Base-by-base conservation (phyloP, 306 rosid species). In the Prunus fruticosa region DNA sequence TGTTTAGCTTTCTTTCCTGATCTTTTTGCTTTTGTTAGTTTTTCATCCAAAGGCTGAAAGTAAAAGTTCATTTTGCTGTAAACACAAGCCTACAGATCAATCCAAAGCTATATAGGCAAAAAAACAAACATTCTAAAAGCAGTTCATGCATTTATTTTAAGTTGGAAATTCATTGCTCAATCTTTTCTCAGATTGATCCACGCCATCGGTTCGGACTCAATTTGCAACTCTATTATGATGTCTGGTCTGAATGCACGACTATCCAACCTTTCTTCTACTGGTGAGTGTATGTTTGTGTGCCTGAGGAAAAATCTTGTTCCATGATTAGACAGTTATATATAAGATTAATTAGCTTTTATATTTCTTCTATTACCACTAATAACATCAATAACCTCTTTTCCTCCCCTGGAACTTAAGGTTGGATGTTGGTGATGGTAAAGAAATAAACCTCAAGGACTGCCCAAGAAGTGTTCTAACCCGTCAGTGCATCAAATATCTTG, bases 401-500 rank as follows among this genome's bases (percentile, higher is more conserved):
- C 46, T 19, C 25, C 34, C 15, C 12, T 72, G 79, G 3, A 56
- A 73, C 51, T 79, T 45, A 60, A 84, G 90, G 90, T 71, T 87
- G 84, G 90, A 87, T 77, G 84, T 87, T 47, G 90, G 90, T 47
- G 90, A 87, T 19, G 86, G 90, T 19, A 87, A 84, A 73, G 85
- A 72, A 32, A 15, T 70, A 54, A 79, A 76, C 53, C 81, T 76
- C 47, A 71, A 82, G 73, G 82, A 80, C 71, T 87, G 90, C 25
- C 77, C 52, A 5, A 81, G 88, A 49, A 54, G 61, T 27, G 81
- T 56, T 57, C 78, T 87, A 43, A 74, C 77, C 32, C 85, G 56
- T 25, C 86, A 87, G 61, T 84, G 79, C 83, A 87, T 84, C 45
- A 19, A 69, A 30, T 84, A 87, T 73, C 90, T 87, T 61, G 90